Conservation (phyloP, 108 stramenopile species). For the Nannochloropsis granulata region DNA sequence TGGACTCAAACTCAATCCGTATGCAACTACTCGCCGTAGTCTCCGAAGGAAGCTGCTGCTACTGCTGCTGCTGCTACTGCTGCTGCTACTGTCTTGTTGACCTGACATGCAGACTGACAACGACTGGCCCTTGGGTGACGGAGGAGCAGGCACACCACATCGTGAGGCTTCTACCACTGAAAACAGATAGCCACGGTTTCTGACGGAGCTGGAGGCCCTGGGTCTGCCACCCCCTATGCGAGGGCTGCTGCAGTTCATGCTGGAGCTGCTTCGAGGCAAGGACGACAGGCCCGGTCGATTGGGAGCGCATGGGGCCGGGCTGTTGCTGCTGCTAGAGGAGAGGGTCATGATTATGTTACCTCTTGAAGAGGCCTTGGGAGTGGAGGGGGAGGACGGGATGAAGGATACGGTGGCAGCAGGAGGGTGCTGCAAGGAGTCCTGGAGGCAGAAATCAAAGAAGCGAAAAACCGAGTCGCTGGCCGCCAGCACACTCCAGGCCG, state of each 20-base stretch:
- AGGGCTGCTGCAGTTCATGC: not conserved
- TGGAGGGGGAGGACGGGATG: not conserved
- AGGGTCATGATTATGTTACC: not conserved
- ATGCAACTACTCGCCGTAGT: not conserved
- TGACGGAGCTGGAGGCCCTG: not conserved
- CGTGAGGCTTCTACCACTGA: not conserved
- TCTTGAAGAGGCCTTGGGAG: not conserved
- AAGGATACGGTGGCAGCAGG: not conserved
- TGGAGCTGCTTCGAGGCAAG: not conserved
- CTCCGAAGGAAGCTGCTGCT: not conserved
- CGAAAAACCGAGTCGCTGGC: not conserved
- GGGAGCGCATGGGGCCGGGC: not conserved
- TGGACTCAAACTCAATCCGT: not conserved
- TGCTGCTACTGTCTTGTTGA: not conserved
- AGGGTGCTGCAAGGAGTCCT: not conserved
- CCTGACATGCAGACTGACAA: not conserved
- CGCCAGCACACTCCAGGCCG: not conserved
- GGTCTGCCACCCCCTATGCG: not conserved
- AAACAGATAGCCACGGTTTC: not conserved
- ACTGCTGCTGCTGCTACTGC: not conserved
- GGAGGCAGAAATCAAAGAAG: not conserved
- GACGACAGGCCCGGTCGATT: not conserved
- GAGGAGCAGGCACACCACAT: not conserved
- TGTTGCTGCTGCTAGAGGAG: not conserved
- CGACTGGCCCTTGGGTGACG: not conserved